Evolutionary conservation across 768 basidiomycete species (phyloP).

Genomic region (Exsudoporus frostii): DNA sequence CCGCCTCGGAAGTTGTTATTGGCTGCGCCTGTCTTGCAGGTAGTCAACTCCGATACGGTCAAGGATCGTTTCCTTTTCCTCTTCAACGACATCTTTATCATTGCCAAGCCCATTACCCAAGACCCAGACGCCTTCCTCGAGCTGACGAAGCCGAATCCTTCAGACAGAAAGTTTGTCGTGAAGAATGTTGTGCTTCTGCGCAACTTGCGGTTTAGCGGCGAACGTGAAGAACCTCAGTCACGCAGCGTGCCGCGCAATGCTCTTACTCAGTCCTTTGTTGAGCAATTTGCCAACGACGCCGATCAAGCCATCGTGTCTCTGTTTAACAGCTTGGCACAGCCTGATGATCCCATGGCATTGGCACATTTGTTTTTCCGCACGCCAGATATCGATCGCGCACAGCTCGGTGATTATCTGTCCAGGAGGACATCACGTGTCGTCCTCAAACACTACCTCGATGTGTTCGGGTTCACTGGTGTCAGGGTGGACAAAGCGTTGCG

Average conservation of each 20-base stretch:
- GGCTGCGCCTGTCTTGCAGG: conserved; percentile 86
- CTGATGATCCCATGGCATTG: conserved; percentile 70
- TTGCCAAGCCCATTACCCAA: conserved; percentile 83
- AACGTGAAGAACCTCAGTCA: conserved; percentile 57
- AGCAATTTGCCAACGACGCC: conserved; percentile 79
- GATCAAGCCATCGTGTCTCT: conserved; percentile 73
- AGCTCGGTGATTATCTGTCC: conserved; percentile 82
- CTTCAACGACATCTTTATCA: conserved; percentile 93
- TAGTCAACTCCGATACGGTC: conserved; percentile 89
- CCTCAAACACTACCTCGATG: conserved; percentile 81
- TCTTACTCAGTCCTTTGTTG: conserved; percentile 67
- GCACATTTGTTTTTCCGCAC: conserved; percentile 80
- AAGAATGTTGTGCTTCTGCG: conserved; percentile 85
- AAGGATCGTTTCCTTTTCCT: conserved; percentile 96
- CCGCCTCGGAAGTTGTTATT: conserved; percentile 84
- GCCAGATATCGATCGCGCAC: conserved; percentile 75
- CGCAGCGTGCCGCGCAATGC: conserved; percentile 55
- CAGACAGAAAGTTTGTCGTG: conserved; percentile 79
- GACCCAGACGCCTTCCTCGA: conserved; percentile 65
- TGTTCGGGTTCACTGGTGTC: conserved; percentile 80
- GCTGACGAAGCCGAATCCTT: conserved; percentile 48
- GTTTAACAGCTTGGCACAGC: conserved; percentile 54
- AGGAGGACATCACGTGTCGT: conserved; percentile 69
- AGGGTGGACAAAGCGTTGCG: conserved; percentile 88
- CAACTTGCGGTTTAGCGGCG: conserved; percentile 64